phyloP scores from a whole-genome alignment of 2,329 filamentous ascomycete species.

The Biscogniauxia marginata region DNA sequence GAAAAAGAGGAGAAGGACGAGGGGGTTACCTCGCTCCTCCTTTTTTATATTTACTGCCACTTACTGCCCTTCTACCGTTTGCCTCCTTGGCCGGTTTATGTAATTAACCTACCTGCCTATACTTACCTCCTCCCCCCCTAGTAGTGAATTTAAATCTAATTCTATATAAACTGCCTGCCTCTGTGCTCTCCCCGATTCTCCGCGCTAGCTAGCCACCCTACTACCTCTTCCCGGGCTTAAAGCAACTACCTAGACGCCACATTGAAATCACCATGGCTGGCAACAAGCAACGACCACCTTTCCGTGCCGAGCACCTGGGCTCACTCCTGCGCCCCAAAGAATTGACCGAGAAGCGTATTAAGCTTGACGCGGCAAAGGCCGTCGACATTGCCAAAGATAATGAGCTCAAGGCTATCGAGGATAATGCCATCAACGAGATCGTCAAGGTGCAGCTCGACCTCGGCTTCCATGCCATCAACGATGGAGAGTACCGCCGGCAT shows the following conservation, averaged over 20 bases:
- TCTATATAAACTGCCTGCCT: neutral
- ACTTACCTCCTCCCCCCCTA: no score
- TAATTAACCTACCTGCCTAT: no score
- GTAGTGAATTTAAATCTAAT: no score
- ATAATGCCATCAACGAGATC: slow-evolving; percentile 63
- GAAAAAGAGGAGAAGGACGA: neutral
- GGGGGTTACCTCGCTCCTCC: slow-evolving; percentile 8
- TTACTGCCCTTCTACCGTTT: neutral
- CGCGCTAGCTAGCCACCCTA: neutral
- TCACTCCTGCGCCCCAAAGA: slow-evolving; percentile 67
- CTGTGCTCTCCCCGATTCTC: neutral
- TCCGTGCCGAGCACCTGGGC: slow-evolving; percentile 74
- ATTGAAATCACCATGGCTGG: slow-evolving; percentile 19
- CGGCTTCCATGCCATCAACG: slow-evolving; percentile 63
- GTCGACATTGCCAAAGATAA: slow-evolving; percentile 38
- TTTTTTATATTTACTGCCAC: slow-evolving; percentile 1
- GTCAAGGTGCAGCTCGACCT: slow-evolving; percentile 68
- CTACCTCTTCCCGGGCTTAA: neutral
- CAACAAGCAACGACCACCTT: slow-evolving; percentile 50
- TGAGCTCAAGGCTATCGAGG: slow-evolving; percentile 53
- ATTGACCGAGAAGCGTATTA: slow-evolving; percentile 59
- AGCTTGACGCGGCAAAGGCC: slow-evolving; percentile 38
- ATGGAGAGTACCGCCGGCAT: slow-evolving; percentile 38
- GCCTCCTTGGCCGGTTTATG: no score
- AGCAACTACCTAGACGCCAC: neutral